Percentiles rank a stretch among this genome's conserved stretches.
phyloP scores from a whole-genome alignment of 495 filamentous ascomycete species.

The Podospora pseudocomata region DNA sequence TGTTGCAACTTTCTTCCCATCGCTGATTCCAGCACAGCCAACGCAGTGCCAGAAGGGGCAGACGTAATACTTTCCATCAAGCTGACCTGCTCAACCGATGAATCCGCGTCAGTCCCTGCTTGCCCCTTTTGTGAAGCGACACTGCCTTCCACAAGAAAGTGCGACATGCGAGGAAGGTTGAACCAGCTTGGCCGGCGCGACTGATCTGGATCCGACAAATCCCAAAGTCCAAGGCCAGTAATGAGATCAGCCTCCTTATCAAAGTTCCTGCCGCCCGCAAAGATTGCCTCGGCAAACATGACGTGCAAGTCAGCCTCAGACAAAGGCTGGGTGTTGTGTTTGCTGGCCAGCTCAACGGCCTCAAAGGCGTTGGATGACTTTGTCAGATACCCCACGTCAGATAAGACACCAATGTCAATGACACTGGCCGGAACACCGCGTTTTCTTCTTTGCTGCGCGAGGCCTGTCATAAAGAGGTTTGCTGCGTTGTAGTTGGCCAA shows the following conservation, averaged over 20 bases:
- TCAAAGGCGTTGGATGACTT: slow-evolving; percentile 7
- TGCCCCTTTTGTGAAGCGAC: background rate
- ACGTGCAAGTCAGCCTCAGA: background rate
- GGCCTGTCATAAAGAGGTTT: slow-evolving; percentile 45
- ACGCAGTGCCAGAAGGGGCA: background rate
- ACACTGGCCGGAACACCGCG: slow-evolving; percentile 34
- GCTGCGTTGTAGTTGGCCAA: slow-evolving; percentile 52
- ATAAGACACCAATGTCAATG: slow-evolving; percentile 39
- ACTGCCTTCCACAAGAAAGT: background rate
- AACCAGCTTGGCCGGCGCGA: background rate
- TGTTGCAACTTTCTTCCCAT: background rate
- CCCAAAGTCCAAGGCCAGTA: background rate
- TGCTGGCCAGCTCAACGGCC: background rate
- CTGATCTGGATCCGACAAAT: background rate
- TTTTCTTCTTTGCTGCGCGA: slow-evolving; percentile 28
- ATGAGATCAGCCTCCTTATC: background rate
- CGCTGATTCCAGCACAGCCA: background rate
- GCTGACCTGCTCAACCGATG: background rate
- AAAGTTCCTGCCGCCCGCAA: background rate
- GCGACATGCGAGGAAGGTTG: background rate
- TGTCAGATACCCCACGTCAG: slow-evolving; percentile 24
- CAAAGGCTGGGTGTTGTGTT: background rate
- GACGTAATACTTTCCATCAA: background rate
- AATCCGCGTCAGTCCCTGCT: background rate
- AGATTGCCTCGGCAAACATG: slow-evolving; percentile 4